Evolutionary conservation across 257 asterid genomes (phyloP), one percentile per base, ranked within the genome.

Genomic region (Mentha longifolia): DNA sequence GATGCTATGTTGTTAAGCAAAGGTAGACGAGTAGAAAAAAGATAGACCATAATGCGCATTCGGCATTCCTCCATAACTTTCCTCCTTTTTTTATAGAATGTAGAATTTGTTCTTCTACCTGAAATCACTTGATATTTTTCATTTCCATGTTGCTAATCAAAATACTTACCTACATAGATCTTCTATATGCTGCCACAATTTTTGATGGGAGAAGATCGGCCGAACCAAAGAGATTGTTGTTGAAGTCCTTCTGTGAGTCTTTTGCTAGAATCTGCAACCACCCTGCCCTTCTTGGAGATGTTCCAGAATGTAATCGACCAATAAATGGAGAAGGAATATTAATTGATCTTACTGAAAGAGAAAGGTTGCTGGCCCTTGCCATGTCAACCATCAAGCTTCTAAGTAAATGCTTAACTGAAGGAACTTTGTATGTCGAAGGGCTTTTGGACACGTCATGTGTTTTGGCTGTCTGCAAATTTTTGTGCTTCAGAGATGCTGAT

Each of bases 341-440:
- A 78, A 72, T 94, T 68, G 85, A 88, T 83, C 85, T 94, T 80
- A 81, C 90, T 8, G 89, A 88, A 68, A 87, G 78, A 76, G 92
- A 88, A 67, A 94, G 89, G 79, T 80, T 89, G 82, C 84, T 77
- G 75, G 89, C 85, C 47, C 88, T 94, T 81, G 93, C 97, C 71
- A 79, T 95, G 55, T 84, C 87, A 72, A 84, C 85, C 69, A 75
- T 94, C 84, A 94, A 86, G 92, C 83, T 94, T 80, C 87, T 94
- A 11, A 80, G 83, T 77, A 89, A 86, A 83, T 87, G 90, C 83
- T 84, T 91, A 79, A 84, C 92, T 19, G 97, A 91, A 76, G 97
- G 97, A 81, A 91, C 95, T 72, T 76, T 91, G 67, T 86, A 91
- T 65, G 92, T 89, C 59, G 96, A 94, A 87, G 97, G 96, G 70